Evolutionary conservation across 2,329 filamentous ascomycete species (phyloP).

Genomic region (Colletotrichum costaricense): DNA sequence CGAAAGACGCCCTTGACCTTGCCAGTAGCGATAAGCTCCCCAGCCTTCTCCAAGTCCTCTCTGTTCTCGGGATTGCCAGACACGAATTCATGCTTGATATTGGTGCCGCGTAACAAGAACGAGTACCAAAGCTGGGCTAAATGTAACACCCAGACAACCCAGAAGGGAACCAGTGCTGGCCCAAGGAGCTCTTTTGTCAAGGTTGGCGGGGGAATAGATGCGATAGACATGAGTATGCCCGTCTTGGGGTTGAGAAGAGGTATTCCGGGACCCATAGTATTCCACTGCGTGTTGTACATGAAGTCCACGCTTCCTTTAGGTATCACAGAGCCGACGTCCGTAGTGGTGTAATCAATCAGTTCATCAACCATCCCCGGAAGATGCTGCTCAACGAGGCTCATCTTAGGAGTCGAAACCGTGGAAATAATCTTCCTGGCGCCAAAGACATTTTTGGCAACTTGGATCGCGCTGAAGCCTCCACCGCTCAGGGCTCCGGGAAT

Average conservation of each 20-base stretch:
- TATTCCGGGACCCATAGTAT: slow-evolving; percentile 51
- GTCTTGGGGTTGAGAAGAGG: slow-evolving; percentile 48
- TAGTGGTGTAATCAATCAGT: slow-evolving; percentile 62
- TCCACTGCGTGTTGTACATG: slow-evolving; percentile 59
- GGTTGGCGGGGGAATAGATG: slow-evolving; percentile 48
- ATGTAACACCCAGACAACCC: slow-evolving; percentile 50
- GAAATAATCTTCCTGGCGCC: slow-evolving; percentile 59
- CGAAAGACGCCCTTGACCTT: slow-evolving; percentile 56
- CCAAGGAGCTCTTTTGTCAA: slow-evolving; percentile 47
- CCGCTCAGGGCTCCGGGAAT: slow-evolving; percentile 62
- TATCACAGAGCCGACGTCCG: slow-evolving; percentile 50
- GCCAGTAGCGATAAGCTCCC: slow-evolving; percentile 52
- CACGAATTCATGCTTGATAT: slow-evolving; percentile 55
- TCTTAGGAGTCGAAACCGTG: slow-evolving; percentile 64
- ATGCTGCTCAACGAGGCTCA: slow-evolving; percentile 54
- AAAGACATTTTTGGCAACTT: slow-evolving; percentile 63
- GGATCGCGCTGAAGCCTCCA: slow-evolving; percentile 57
- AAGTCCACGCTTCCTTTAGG: slow-evolving; percentile 59
- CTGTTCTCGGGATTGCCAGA: slow-evolving; percentile 54
- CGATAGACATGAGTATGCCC: slow-evolving; percentile 55
- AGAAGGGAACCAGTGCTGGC: slow-evolving; percentile 44
- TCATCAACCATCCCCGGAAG: slow-evolving; percentile 59
- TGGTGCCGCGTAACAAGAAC: slow-evolving; percentile 56
- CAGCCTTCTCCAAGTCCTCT: slow-evolving; percentile 55
- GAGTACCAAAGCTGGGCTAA: slow-evolving; percentile 53